Percentiles rank a stretch among this genome's conserved stretches.
Conservation (phyloP, 2,329 filamentous ascomycete genomes). For the Ophiostoma himal-ulmi region DNA sequence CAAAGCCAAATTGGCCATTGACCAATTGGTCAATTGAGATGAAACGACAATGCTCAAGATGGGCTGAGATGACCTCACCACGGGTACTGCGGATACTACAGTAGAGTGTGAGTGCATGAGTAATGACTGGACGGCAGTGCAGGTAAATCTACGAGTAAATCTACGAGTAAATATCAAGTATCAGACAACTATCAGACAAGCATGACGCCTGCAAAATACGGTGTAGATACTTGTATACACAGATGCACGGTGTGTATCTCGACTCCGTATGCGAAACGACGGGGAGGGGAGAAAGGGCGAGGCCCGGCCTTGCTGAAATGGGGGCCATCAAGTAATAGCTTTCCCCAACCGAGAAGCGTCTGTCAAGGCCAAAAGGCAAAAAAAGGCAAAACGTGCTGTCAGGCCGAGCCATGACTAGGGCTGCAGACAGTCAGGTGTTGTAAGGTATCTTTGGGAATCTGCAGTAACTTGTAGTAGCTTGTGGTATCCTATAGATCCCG, state of each 20-base stretch:
- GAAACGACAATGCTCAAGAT: neutral
- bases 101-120: neutral
- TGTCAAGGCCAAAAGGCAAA: neutral
- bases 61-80: neutral
- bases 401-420: constrained; percentile 6
- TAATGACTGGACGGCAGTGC: neutral
- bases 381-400: constrained; percentile 14
- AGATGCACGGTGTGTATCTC: neutral
- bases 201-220: neutral
- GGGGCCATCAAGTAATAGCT: neutral
- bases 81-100: neutral
- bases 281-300: neutral
- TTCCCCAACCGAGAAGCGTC: constrained; percentile 5
- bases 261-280: no score
- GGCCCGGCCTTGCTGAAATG: neutral
- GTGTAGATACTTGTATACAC: neutral
- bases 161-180: neutral
- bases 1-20: neutral
- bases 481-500: neutral
- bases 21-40: neutral
- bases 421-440: neutral
- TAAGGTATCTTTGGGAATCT: neutral
- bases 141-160: neutral
- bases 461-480: neutral
- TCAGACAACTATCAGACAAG: no score